phyloP scores from a whole-genome alignment of 768 basidiomycete species.

The Podaxis sp. region DNA sequence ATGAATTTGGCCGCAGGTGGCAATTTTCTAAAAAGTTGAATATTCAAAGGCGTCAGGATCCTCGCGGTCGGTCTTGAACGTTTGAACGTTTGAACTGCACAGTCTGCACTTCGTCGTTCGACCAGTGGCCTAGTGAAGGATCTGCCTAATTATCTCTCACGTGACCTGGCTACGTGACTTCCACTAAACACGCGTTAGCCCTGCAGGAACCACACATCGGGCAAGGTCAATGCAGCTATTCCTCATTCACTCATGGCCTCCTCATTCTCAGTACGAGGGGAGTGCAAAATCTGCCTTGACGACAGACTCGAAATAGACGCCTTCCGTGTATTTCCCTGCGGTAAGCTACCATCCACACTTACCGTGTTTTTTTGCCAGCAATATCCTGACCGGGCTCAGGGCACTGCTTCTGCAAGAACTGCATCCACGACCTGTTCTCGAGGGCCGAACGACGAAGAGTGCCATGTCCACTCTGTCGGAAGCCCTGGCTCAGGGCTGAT shows the following conservation, averaged over 20 bases:
- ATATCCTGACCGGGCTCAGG: slow-evolving; percentile 20
- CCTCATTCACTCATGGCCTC: slow-evolving; percentile 2
- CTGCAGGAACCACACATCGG: not conserved
- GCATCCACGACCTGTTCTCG: slow-evolving; percentile 22
- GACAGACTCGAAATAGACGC: slow-evolving; percentile 18
- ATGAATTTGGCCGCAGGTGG: not conserved
- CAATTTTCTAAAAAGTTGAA: not conserved
- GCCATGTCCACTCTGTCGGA: slow-evolving; percentile 2
- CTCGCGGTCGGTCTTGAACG: not conserved
- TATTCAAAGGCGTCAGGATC: not conserved
- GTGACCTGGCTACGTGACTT: not conserved
- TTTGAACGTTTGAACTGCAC: not conserved
- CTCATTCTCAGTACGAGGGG: slow-evolving; percentile 2
- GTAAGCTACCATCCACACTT: slow-evolving; percentile 18
- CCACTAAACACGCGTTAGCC: slow-evolving; percentile 3
- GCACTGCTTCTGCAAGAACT: slow-evolving; percentile 38
- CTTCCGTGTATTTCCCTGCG: slow-evolving; percentile 31
- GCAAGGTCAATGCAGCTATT: not conserved
- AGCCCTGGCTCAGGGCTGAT: not conserved
- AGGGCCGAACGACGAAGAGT: slow-evolving; percentile 8
- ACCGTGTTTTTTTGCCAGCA: not conserved
- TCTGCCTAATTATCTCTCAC: not conserved
- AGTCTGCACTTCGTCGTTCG: not conserved
- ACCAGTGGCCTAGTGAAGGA: not conserved
- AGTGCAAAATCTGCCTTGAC: slow-evolving; percentile 23